Base-by-base conservation (phyloP, 257 asterid species). In the Paraleonurus japonicus region DNA sequence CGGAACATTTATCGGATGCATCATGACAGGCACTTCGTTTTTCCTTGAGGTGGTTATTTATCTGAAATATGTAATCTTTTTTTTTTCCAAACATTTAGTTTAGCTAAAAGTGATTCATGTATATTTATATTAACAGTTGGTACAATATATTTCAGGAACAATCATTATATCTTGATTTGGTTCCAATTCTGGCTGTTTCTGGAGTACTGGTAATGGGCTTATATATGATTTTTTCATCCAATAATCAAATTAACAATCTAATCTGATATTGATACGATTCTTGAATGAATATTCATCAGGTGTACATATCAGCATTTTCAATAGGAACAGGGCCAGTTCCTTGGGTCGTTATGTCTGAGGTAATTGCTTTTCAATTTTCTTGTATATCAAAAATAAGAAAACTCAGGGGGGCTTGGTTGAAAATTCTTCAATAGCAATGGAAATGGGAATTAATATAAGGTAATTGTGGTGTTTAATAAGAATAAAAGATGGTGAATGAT, bases 321-420 rank as follows among this genome's bases (percentile, higher is more conserved):
- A 79, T 90, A 30, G 96, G 96, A 61, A 81, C 90, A 89, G 96
- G 98, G 62, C 86, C 96, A 11, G 96, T 86, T 71, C 98, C 98
- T 30, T 92, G 96, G 98, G 94, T 92, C 57, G 85, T 89, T 19
- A 92, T 92, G 98, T 89, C 96, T 4, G 98, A 89, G 96, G 97
- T 17, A 7, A 11, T 39, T 30, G 5, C 7, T 23, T 45, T 43
- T 22, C 51, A 59, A 13, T 20, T 12, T 8, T 19, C 1, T 15
- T 51, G 5, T 41, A 24, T 7, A n/a, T 23, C 4, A 12, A 47
- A 47, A 13, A 30, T 8, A 28, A 26, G 3, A 64, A 26, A 27
- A 65, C 8, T 1, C 4, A 48, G 6, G n/a, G n/a, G n/a, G n/a
- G n/a, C n/a, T n/a, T n/a, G n/a, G n/a, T n/a, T n/a, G n/a, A n/a